A percentile compares a stretch with the other conserved stretches of the same genome.
These are phyloP conservation scores for Juncus inflexus DNA, from an alignment of 176 grass and related monocot species.

Conservation along the genomic window DNA sequence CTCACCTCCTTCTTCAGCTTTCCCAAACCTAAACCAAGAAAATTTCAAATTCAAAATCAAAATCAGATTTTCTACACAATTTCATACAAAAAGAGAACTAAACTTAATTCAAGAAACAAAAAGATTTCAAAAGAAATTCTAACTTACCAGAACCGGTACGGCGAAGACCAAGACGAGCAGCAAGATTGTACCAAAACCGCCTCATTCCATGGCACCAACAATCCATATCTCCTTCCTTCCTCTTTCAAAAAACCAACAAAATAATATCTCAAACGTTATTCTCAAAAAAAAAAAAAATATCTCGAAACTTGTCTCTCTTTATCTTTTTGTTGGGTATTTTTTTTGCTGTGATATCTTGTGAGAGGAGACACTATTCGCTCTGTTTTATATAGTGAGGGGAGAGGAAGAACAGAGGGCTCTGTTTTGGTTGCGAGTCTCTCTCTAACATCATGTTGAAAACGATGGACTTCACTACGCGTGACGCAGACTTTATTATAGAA, in stretches of 20 bases:
- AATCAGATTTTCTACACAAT: constrained; percentile 15
- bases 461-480: constrained; percentile 6
- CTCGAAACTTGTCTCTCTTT: background rate
- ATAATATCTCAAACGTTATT: too few relatives aligned
- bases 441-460: constrained; percentile 14
- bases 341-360: too few relatives aligned
- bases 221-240: constrained; percentile 24
- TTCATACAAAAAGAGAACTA: background rate
- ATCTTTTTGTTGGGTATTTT: background rate
- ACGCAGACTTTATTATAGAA: background rate
- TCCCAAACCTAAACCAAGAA: constrained; percentile 39
- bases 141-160: constrained; percentile 36
- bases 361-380: background rate
- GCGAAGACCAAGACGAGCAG: constrained; percentile 40
- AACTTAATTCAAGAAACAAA: background rate
- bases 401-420: constrained; percentile 1
- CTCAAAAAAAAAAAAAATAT: too few relatives aligned
- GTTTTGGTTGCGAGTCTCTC: constrained; percentile 2
- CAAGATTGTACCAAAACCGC: constrained; percentile 53
- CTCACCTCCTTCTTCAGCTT: constrained; percentile 85
- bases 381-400: background rate
- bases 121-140: background rate
- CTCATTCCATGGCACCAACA: constrained; percentile 46
- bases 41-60: constrained; percentile 5
- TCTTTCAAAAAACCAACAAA: too few relatives aligned